Base-by-base conservation (phyloP, 164 flowering plant genomes). In the Nelumbo lutea region DNA sequence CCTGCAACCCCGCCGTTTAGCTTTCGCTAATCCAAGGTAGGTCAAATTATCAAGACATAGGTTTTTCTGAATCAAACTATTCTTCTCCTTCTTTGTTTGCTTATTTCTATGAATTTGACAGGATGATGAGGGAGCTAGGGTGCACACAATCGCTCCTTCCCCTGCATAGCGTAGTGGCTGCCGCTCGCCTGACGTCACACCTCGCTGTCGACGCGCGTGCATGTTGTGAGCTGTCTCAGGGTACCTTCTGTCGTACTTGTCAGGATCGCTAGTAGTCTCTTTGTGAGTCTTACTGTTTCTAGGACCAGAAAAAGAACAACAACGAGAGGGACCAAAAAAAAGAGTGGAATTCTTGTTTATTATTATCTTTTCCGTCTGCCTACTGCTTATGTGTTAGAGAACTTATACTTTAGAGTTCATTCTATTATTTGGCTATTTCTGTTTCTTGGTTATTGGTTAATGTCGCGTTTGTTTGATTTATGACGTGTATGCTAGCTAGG, bases 231-330 rank as follows among this genome's bases (percentile, higher is more conserved):
- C 84, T 93, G 83, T 86, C 86, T 73, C 87, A 91, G 77, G 97
- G 98, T 93, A 91, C 91, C 96, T 83, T 90, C 83, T 72, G 84
- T 81, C 88, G 91, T 71, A 76, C 96, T 93, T 93, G 96, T 93
- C 96, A 82, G 80, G 96, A 93, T 91, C 94, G 96, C 93, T 93
- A 90, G 74, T 89, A 80, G 81, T 87, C 69, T 80, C 84, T 87
- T 89, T 84, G 96, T 89, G 90, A 88, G 96, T 90, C 84, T 83
- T 83, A 67, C 73, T 79, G 71, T 77, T 80, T 77, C 70, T 79
- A 81, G 85, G 86, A 5, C 42, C 50, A 38, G 43, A 43, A 9
- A 27, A 27, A 27, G 27, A 27, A 27, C 27, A 60, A 60, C 42
- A 41, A 39, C 42, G 6, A 6, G 43, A 38, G 8, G 6, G 9